Conservation (phyloP, 1,139 yeast genomes). For the Zygosaccharomyces sapae region DNA sequence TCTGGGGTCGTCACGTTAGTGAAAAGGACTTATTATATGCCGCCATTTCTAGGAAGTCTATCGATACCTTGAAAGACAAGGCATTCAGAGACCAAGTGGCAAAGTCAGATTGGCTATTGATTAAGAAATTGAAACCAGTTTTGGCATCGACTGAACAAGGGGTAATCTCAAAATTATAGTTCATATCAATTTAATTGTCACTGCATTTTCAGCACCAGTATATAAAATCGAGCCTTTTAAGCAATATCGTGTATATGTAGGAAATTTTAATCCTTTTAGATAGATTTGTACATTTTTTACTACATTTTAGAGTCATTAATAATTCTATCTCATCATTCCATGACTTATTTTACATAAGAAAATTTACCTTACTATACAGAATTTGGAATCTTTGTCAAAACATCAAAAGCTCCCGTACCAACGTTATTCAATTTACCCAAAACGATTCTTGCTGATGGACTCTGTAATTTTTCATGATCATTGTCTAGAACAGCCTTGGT, state of each 20-base stretch:
- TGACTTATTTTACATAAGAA: neutral
- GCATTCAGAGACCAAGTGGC: constrained; percentile 93
- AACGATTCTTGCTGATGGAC: constrained; percentile 94
- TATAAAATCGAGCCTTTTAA: neutral
- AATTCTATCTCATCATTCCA: constrained; percentile 5
- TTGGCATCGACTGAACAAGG: constrained; percentile 43
- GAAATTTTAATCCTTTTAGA: neutral
- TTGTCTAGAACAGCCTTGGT: constrained; percentile 94
- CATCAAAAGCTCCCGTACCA: constrained; percentile 96
- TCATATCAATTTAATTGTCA: no score
- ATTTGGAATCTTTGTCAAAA: constrained; percentile 62
- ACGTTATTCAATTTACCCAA: constrained; percentile 86
- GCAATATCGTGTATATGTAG: neutral
- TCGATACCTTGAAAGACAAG: constrained; percentile 96
- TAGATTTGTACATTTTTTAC: neutral
- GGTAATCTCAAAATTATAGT: neutral
- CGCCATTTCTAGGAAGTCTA: constrained; percentile 78
- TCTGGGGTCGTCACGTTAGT: constrained; percentile 99
- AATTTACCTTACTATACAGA: constrained; percentile 8
- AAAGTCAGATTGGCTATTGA: constrained; percentile 90
- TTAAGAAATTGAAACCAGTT: constrained; percentile 85
- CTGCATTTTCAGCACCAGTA: neutral
- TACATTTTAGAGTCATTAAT: neutral
- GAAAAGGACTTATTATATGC: constrained; percentile 88
- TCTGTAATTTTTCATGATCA: constrained; percentile 80